A percentile compares a stretch with the other conserved stretches of the same genome.
Evolutionary conservation across 169 alveolate species (phyloP).

Genomic region (Plasmodium knowlesi): DNA sequence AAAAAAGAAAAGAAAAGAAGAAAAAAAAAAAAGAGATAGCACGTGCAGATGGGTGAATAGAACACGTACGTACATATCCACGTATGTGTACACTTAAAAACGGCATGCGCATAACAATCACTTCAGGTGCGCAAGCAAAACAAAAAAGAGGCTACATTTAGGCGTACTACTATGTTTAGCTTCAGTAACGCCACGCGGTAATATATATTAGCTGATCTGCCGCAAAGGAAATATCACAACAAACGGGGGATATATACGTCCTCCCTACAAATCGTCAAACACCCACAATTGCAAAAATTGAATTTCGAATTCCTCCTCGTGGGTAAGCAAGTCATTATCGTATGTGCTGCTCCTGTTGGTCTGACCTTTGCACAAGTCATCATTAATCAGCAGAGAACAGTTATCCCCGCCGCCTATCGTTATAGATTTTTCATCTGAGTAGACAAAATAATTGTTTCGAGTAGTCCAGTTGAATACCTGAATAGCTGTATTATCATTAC

Average conservation of each 20-base stretch:
- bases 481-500: conserved; percentile 18
- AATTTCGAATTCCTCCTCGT: conserved; percentile 74
- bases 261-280: conserved; percentile 50
- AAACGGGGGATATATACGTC: background rate
- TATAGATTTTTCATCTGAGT: conserved; percentile 80
- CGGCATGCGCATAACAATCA: conserved; percentile 21
- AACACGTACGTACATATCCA: background rate
- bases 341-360: conserved; percentile 79
- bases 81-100: conserved; percentile 16
- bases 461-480: conserved; percentile 85
- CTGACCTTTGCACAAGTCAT: conserved; percentile 82
- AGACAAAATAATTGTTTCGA: conserved; percentile 80
- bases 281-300: conserved; percentile 73
- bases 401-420: conserved; percentile 88
- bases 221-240: background rate
- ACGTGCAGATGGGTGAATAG: background rate
- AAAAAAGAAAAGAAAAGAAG: conserved; percentile 18
- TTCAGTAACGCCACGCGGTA: background rate
- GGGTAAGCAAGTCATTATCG: conserved; percentile 75
- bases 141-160: conserved; percentile 1
- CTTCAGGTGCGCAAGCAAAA: conserved; percentile 21
- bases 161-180: background rate
- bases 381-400: conserved; percentile 82
- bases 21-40: conserved; percentile 15
- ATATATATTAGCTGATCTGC: background rate